phyloP scores from a whole-genome alignment of 352 stramenopile genomes.

The Phytophthora pistaciae region DNA sequence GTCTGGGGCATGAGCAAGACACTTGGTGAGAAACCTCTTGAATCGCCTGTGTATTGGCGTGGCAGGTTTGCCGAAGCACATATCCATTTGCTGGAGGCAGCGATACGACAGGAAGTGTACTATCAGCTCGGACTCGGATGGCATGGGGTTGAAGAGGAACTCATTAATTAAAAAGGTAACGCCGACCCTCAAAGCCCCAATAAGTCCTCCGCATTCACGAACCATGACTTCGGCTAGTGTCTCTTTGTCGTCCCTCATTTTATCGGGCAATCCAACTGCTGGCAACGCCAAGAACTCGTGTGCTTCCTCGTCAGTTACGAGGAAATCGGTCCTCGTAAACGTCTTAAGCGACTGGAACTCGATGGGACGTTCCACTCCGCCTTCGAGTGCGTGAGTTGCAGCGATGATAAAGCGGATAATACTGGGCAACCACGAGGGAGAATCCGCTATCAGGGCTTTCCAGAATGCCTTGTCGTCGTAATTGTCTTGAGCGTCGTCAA shows the following conservation, averaged over 20 bases:
- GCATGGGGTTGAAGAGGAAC: too few species aligned
- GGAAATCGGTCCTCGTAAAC: neutral
- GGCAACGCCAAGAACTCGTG: neutral
- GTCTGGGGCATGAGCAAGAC: neutral
- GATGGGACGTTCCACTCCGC: neutral
- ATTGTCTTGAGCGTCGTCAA: neutral
- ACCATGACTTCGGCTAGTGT: neutral
- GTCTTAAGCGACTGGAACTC: neutral
- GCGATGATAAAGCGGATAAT: neutral
- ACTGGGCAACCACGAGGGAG: neutral
- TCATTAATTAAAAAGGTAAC: neutral
- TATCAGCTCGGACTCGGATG: neutral
- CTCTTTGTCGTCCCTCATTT: neutral
- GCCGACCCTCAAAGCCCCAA: neutral
- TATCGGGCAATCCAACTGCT: neutral
- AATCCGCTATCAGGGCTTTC: neutral
- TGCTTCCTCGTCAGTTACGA: neutral
- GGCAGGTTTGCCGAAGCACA: neutral
- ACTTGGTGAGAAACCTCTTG: neutral
- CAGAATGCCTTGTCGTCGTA: neutral
- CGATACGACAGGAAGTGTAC: neutral
- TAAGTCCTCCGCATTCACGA: neutral
- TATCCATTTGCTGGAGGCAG: neutral
- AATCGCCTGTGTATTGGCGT: neutral
- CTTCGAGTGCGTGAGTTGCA: neutral